A percentile compares a stretch with the other conserved stretches of the same genome.
Evolutionary conservation across 2,329 filamentous ascomycete species (phyloP).

Genomic region (Ascosphaera apis): DNA sequence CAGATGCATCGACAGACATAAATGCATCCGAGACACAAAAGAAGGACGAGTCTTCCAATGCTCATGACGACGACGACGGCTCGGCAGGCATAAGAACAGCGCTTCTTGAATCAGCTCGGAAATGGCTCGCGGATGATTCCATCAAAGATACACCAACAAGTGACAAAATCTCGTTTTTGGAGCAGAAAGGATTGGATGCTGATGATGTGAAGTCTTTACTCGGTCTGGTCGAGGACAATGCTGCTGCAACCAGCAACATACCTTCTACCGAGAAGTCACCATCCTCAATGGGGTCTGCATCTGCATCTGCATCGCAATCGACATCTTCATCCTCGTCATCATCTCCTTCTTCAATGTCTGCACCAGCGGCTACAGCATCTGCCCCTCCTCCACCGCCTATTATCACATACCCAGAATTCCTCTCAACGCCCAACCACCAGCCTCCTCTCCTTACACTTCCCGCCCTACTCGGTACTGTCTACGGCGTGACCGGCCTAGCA

Average conservation of each 20-base stretch:
- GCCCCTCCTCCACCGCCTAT: slow-evolving; percentile 28
- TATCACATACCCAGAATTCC: slow-evolving; percentile 44
- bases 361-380: slow-evolving; percentile 3
- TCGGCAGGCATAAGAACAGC: slow-evolving; percentile 9
- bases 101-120: slow-evolving; percentile 43
- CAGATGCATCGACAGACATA: too few species aligned
- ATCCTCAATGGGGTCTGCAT: neutral
- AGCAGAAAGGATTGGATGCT: slow-evolving; percentile 47
- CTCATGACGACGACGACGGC: slow-evolving; percentile 7
- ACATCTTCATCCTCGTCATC: neutral
- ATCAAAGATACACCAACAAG: slow-evolving; percentile 46
- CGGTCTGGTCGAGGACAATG: slow-evolving; percentile 15
- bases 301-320: neutral
- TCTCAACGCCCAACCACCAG: slow-evolving; percentile 33
- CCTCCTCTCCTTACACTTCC: slow-evolving; percentile 36
- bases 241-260: slow-evolving; percentile 8
- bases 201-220: slow-evolving; percentile 48
- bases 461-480: slow-evolving; percentile 33
- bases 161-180: slow-evolving; percentile 53
- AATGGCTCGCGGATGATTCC: slow-evolving; percentile 52
- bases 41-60: slow-evolving; percentile 15
- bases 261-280: slow-evolving; percentile 1
- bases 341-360: slow-evolving; percentile 2
- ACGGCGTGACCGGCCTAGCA: slow-evolving; percentile 31
- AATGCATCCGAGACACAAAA: too few species aligned